A percentile compares a stretch with the other conserved stretches of the same genome.
These are phyloP conservation scores for Sclerospora graminicola DNA, from an alignment of 352 stramenopile genomes.

Conservation along the genomic window DNA sequence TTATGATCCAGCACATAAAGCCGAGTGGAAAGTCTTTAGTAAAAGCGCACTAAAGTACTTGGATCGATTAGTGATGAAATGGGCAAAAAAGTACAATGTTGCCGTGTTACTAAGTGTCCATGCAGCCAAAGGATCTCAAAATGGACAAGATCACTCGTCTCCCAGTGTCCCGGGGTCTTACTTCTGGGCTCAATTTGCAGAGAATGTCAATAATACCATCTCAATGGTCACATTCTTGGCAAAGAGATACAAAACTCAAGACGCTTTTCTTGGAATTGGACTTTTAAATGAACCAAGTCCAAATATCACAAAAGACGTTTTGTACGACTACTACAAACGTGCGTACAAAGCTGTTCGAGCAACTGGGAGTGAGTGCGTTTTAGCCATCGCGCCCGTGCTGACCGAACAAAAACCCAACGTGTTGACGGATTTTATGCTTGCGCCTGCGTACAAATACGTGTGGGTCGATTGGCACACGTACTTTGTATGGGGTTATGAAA, in stretches of 20 bases:
- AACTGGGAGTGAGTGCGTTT: conserved; percentile 49
- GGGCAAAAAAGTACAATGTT: conserved; percentile 41
- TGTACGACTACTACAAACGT: conserved; percentile 71
- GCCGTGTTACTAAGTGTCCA: conserved; percentile 45
- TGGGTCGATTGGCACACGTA: conserved; percentile 80
- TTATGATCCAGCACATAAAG: conserved; percentile 17
- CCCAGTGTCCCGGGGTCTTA: conserved; percentile 26
- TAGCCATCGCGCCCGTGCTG: conserved; percentile 49
- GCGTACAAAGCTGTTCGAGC: conserved; percentile 49
- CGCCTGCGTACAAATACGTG: conserved; percentile 46
- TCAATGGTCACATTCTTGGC: conserved; percentile 45
- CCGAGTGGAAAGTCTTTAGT: conserved; percentile 31
- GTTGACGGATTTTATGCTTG: conserved; percentile 46
- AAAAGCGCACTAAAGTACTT: conserved; percentile 29
- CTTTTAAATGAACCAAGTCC: conserved; percentile 60
- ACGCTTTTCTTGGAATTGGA: conserved; percentile 61
- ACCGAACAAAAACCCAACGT: conserved; percentile 44
- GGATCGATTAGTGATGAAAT: conserved; percentile 33
- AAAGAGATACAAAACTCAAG: conserved; percentile 44
- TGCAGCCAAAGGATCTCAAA: conserved; percentile 44
- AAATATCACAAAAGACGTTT: conserved; percentile 28
- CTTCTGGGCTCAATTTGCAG: conserved; percentile 41
- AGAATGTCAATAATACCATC: conserved; percentile 54
- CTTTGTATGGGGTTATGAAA: conserved; percentile 72
- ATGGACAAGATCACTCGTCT: conserved; percentile 30